phyloP scores from a whole-genome alignment of 164 flowering plant genomes.

The Houttuynia cordata region DNA sequence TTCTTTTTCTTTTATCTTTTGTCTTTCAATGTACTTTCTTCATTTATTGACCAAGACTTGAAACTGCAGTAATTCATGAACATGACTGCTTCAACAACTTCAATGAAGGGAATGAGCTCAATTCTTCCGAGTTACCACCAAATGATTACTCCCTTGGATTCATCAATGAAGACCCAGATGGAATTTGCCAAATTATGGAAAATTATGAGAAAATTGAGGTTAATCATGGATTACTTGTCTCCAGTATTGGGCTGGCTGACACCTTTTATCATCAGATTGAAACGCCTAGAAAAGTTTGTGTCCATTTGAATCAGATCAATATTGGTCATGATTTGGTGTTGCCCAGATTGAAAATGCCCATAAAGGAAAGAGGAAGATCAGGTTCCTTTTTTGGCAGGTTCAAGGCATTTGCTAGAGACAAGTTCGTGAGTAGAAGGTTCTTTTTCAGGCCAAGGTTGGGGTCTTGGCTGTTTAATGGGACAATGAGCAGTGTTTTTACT shows the following conservation, averaged over 20 bases:
- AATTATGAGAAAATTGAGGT: slow-evolving; percentile 53
- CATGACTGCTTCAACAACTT: slow-evolving; percentile 14
- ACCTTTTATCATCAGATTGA: slow-evolving; percentile 64
- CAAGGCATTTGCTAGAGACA: slow-evolving; percentile 14
- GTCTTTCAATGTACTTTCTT: not conserved
- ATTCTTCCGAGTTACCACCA: not conserved
- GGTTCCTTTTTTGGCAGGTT: slow-evolving; percentile 13
- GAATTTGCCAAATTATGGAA: slow-evolving; percentile 17
- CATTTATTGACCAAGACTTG: not conserved
- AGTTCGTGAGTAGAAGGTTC: slow-evolving; percentile 6
- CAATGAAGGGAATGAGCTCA: slow-evolving; percentile 14
- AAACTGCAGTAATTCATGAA: slow-evolving; percentile 22
- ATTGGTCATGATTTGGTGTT: slow-evolving; percentile 6
- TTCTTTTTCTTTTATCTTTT: not conserved
- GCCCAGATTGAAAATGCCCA: slow-evolving; percentile 6
- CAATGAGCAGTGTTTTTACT: slow-evolving; percentile 8
- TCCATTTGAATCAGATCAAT: slow-evolving; percentile 35
- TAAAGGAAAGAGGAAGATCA: not conserved
- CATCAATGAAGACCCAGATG: slow-evolving; percentile 28
- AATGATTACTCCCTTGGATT: slow-evolving; percentile 32
- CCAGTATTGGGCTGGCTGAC: slow-evolving; percentile 44
- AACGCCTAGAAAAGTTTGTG: slow-evolving; percentile 53
- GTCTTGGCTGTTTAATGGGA: slow-evolving; percentile 6
- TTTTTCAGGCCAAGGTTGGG: slow-evolving; percentile 10
- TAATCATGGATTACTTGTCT: slow-evolving; percentile 50